Conservation (phyloP, 73 alveolate genomes). For the Tetrahymena elliotti region DNA sequence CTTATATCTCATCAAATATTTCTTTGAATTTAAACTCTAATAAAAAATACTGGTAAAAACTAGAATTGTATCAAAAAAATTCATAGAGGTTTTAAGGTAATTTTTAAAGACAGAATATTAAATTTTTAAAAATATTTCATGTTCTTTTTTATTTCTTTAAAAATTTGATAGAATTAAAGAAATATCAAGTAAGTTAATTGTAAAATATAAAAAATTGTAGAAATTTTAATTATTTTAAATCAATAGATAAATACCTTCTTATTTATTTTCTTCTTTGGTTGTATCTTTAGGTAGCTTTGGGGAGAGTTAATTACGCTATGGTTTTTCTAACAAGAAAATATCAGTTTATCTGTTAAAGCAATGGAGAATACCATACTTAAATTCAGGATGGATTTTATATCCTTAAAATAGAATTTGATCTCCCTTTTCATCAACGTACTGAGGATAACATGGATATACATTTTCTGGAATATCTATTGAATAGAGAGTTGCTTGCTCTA, state of each 20-base stretch:
- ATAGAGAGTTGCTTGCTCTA: not conserved
- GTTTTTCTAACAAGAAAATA: not conserved
- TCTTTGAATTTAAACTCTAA: too few relatives aligned
- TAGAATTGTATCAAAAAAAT: too few relatives aligned
- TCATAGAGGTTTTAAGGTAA: too few relatives aligned
- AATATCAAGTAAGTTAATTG: too few relatives aligned
- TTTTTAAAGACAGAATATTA: too few relatives aligned
- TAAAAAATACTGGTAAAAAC: too few relatives aligned
- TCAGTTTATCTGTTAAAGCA: slow-evolving; percentile 22
- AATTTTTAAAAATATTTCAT: too few relatives aligned
- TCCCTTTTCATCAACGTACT: slow-evolving; percentile 9
- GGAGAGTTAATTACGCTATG: not conserved
- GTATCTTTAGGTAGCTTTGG: not conserved
- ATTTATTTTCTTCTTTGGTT: not conserved
- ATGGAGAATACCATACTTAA: slow-evolving; percentile 39
- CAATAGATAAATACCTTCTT: not conserved
- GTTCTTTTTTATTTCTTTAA: too few relatives aligned
- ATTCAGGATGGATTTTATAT: slow-evolving; percentile 25
- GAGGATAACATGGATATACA: slow-evolving; percentile 11
- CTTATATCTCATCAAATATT: too few relatives aligned
- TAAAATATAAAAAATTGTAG: too few relatives aligned
- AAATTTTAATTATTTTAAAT: too few relatives aligned
- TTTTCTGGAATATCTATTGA: not conserved
- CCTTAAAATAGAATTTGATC: slow-evolving; percentile 25
- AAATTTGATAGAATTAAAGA: too few relatives aligned